A percentile compares a stretch with the other conserved stretches of the same genome.
These are phyloP conservation scores for Trypethelium eluteriae DNA, from an alignment of 495 filamentous ascomycete species.

Conservation along the genomic window DNA sequence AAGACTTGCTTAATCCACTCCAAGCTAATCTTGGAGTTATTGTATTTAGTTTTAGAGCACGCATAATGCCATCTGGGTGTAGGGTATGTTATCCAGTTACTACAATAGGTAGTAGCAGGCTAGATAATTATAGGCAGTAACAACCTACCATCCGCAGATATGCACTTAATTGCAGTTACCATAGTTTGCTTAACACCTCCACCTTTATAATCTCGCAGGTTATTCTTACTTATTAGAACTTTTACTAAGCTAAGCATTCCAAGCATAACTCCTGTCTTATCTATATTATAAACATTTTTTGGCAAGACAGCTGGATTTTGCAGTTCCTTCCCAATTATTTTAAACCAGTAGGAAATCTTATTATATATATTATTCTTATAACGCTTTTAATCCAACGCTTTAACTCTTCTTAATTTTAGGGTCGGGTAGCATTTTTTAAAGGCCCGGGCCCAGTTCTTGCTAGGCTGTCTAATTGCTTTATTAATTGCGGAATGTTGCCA, in stretches of 20 bases:
- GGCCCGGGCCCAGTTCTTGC: slow-evolving; percentile 19
- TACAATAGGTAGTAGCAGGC: slow-evolving; percentile 17
- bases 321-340: slow-evolving; percentile 17
- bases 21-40: slow-evolving; percentile 18
- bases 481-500: slow-evolving; percentile 2
- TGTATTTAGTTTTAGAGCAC: slow-evolving; percentile 17
- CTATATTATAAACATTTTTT: slow-evolving; percentile 18
- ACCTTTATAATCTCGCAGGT: slow-evolving; percentile 17
- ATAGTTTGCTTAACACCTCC: slow-evolving; percentile 19
- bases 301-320: slow-evolving; percentile 16
- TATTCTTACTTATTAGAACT: slow-evolving; percentile 19
- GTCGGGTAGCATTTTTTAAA: slow-evolving; percentile 27
- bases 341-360: slow-evolving; percentile 37
- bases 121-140: slow-evolving; percentile 17
- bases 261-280: slow-evolving; percentile 18
- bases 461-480: slow-evolving; percentile 15
- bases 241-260: slow-evolving; percentile 18
- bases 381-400: slow-evolving; percentile 26
- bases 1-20: slow-evolving; percentile 19
- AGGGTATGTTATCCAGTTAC: slow-evolving; percentile 17
- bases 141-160: slow-evolving; percentile 17
- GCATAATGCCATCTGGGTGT: slow-evolving; percentile 21
- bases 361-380: slow-evolving; percentile 33
- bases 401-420: slow-evolving; percentile 24
- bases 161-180: slow-evolving; percentile 20